Conservation (phyloP, 345 rosid species). For the Cardamine chenopodiifolia region DNA sequence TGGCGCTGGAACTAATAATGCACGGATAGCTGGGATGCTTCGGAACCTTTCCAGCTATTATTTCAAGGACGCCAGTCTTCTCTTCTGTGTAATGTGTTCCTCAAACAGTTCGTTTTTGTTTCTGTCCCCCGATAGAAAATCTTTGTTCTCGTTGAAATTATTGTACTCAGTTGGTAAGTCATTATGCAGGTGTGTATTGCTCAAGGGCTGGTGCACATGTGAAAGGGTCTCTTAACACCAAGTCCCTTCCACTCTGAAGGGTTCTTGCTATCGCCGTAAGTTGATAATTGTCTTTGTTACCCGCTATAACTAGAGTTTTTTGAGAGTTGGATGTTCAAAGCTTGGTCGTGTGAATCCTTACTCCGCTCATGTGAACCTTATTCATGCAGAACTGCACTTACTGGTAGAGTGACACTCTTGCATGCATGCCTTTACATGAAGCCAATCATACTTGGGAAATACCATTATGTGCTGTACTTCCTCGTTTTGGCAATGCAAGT, state of each 20-base stretch:
- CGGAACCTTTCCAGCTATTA: constrained; percentile 95
- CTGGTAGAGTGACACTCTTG: constrained; percentile 76
- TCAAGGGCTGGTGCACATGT: constrained; percentile 93
- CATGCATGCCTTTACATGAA: constrained; percentile 95
- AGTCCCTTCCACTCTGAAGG: constrained; percentile 95
- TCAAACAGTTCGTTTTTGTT: not conserved
- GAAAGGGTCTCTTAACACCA: constrained; percentile 88
- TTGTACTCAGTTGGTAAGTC: constrained; percentile 11
- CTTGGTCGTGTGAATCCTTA: not conserved
- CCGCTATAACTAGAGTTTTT: not conserved
- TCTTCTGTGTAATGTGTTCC: constrained; percentile 75
- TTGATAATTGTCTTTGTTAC: constrained; percentile 22
- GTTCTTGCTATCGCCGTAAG: constrained; percentile 87
- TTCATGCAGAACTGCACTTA: constrained; percentile 74
- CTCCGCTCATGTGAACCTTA: not conserved
- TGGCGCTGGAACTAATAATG: constrained; percentile 97
- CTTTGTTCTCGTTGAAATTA: constrained; percentile 4
- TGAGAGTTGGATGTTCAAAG: not conserved
- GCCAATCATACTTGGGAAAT: constrained; percentile 75
- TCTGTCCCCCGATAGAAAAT: not conserved
- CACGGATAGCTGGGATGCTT: constrained; percentile 96
- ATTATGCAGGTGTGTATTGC: constrained; percentile 86
- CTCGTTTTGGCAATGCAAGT: constrained; percentile 98
- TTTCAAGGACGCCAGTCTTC: constrained; percentile 85
- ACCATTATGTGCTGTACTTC: constrained; percentile 89